Conservation (phyloP, 176 grass and related monocot genomes). For the Bolboschoenus planiculmis region DNA sequence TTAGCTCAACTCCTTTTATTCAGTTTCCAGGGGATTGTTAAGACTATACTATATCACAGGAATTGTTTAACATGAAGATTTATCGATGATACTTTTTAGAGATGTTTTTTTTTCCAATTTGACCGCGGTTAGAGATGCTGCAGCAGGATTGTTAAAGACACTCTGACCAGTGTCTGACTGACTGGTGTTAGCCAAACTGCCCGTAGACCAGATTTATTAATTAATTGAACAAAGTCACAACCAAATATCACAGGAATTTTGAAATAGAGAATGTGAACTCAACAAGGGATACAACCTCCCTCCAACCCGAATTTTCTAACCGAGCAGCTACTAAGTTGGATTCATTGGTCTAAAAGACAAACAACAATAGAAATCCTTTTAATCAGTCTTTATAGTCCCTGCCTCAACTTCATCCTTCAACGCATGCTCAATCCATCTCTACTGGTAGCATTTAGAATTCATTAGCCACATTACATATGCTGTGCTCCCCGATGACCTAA, state of each 20-base stretch:
- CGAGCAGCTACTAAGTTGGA: background rate
- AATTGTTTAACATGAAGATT: background rate
- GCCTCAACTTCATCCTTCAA: no score
- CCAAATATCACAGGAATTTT: background rate
- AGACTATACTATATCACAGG: background rate
- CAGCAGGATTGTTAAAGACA: no score
- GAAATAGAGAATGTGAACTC: background rate
- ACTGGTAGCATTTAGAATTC: no score
- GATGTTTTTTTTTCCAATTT: background rate
- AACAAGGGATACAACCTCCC: background rate
- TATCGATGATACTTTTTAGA: background rate
- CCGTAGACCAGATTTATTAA: background rate
- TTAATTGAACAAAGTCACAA: background rate
- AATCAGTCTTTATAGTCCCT: no score
- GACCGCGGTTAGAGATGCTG: background rate
- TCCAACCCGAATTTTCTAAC: background rate
- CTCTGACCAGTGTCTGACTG: background rate
- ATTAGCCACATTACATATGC: no score
- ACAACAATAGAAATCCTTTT: no score
- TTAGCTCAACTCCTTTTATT: constrained; percentile 2
- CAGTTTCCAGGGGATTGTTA: background rate
- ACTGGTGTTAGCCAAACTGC: background rate
- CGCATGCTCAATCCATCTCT: no score
- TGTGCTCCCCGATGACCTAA: background rate
- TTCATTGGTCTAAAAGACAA: background rate